Conservation (phyloP, 768 basidiomycete species). For the Termitomyces sp. region DNA sequence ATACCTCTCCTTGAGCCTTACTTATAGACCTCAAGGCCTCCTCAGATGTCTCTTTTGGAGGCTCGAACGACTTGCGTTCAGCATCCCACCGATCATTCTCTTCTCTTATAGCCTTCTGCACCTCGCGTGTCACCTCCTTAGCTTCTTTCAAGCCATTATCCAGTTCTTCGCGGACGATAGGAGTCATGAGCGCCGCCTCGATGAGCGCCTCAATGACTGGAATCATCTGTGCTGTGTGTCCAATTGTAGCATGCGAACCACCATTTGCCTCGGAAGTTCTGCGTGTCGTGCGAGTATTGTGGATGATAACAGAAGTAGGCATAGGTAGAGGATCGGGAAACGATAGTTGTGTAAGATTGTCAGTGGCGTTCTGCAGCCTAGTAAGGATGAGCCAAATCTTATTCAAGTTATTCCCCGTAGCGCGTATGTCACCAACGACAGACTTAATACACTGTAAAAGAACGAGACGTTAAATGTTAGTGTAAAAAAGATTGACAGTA, state of each 20-base stretch:
- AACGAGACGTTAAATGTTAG: neutral
- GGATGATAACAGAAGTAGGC: constrained; percentile 31
- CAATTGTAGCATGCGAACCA: constrained; percentile 13
- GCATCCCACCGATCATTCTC: constrained; percentile 58
- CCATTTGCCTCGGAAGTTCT: constrained; percentile 21
- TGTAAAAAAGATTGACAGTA: neutral
- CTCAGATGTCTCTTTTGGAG: constrained; percentile 5
- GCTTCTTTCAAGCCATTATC: constrained; percentile 50
- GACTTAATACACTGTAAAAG: constrained; percentile 31
- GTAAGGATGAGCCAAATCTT: constrained; percentile 59
- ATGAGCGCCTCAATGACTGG: constrained; percentile 61
- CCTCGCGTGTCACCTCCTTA: constrained; percentile 47
- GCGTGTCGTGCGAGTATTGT: constrained; percentile 43
- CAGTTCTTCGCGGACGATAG: constrained; percentile 49
- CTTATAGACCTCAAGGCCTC: constrained; percentile 15
- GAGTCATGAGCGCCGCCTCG: constrained; percentile 39
- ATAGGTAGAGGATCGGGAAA: constrained; percentile 61
- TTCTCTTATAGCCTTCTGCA: constrained; percentile 44
- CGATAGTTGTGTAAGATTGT: constrained; percentile 3
- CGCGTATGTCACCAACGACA: constrained; percentile 47
- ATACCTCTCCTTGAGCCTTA: constrained; percentile 8
- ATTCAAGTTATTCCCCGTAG: constrained; percentile 48
- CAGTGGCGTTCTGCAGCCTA: constrained; percentile 33
- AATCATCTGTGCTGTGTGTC: constrained; percentile 56
- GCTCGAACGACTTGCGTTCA: constrained; percentile 28